Evolutionary conservation across 805 yeast genomes (phyloP), one percentile per base, ranked within the genome.

Genomic region (Myxozyma geophila): DNA sequence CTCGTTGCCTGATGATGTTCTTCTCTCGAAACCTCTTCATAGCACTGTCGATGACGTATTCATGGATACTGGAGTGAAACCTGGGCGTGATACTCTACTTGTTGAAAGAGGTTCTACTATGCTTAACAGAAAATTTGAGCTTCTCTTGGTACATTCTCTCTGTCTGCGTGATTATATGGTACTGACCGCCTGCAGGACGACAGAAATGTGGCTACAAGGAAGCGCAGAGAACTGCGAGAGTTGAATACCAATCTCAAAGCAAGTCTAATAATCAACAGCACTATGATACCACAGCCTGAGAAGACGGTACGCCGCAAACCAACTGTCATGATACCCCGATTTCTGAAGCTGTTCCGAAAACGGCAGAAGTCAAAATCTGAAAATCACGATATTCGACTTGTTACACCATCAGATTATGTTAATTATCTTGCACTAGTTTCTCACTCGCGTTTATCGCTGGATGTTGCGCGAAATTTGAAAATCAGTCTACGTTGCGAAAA

Each of bases 361-460:
- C 53, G 40, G 6, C 50, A 7, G 7, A 37, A 28, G 43, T 4
- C 9, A 37, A 28, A 37, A 8, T 7, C 19, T 17, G 19, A 15
- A 15, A 7, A 28, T 35, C 15, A 8, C 52, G 19, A 37, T 13
- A 19, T 35, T 17, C 46, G 5, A 9, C 37, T 47, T 12, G 44
- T 36, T 35, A 15, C 39, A 7, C 58, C 50, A 35, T 4, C n/a
- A 3, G 60, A 54, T 7, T 60, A 36, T 48, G 58, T 39, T 15
- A 41, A 35, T 28, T 58, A 58, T 78, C 17, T 54, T n/a, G 17
- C 15, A 10, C 8, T 33, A 7, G 35, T 7, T 8, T 19, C 12
- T 17, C 8, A 15, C 3, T 13, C 58, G 2, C 19, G 9, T 33
- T 7, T 62, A n/a, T n/a, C 35, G 7, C 28, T 49, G 12, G 35